A percentile compares a stretch with the other conserved stretches of the same genome.
phyloP scores from a whole-genome alignment of 495 filamentous ascomycete species.

The Annulohypoxylon stygium region DNA sequence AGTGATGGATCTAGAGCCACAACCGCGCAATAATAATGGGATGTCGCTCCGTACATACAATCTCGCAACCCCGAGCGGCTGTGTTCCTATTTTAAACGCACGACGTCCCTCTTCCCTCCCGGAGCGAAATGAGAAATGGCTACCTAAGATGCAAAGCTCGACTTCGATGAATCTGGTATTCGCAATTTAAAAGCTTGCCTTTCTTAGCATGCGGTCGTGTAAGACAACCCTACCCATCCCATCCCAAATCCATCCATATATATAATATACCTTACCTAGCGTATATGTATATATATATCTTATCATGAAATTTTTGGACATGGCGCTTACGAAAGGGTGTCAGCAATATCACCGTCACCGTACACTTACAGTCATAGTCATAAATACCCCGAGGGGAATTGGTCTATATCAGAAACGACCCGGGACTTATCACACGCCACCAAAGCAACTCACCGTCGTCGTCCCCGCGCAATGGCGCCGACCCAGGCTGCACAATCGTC shows the following conservation, averaged over 20 bases:
- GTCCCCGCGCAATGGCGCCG: constrained; percentile 24
- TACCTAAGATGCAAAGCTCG: not conserved
- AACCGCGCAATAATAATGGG: constrained; percentile 12
- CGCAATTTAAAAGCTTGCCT: constrained; percentile 1
- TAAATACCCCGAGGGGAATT: constrained; percentile 13
- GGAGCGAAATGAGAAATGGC: not conserved
- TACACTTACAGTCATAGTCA: not conserved
- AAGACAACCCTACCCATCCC: constrained; percentile 12
- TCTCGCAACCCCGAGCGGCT: constrained; percentile 21
- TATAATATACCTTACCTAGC: constrained; percentile 2
- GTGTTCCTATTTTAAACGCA: constrained; percentile 10
- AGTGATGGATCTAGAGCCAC: constrained; percentile 1
- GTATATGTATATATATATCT: not conserved
- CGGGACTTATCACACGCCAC: not conserved
- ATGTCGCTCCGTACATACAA: constrained; percentile 8
- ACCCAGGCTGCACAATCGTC: not conserved
- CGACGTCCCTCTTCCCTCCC: constrained; percentile 5
- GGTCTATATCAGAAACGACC: not conserved
- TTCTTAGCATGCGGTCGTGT: constrained; percentile 17
- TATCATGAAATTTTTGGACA: not conserved
- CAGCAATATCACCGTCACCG: constrained; percentile 18
- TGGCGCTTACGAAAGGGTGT: constrained; percentile 24
- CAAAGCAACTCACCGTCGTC: not conserved
- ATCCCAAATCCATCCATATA: no score
- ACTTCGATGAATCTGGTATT: constrained; percentile 2